These are phyloP conservation scores for Hymenoscyphus salicellus DNA, from an alignment of 2,329 filamentous ascomycete species.

Conservation along the genomic window DNA sequence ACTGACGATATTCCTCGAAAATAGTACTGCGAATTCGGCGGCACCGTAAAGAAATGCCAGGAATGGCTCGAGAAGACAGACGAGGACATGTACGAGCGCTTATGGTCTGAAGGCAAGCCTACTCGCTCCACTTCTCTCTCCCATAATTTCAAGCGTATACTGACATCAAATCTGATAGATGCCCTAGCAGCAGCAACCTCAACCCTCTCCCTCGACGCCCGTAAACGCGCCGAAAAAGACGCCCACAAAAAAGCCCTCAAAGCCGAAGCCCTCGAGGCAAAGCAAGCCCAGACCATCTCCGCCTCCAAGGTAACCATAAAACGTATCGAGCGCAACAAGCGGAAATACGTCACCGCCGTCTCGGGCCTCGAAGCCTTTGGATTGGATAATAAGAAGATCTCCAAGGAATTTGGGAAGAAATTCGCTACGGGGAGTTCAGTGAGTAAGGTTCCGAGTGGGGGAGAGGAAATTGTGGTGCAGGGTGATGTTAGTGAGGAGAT, in stretches of 20 bases:
- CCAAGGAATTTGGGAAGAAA: constrained; percentile 97
- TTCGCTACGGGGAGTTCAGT: constrained; percentile 93
- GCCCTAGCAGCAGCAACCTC: constrained; percentile 80
- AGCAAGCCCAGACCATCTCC: constrained; percentile 74
- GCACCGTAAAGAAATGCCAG: constrained; percentile 92
- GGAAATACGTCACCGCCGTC: constrained; percentile 94
- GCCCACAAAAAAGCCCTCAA: constrained; percentile 96
- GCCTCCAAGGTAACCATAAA: constrained; percentile 85
- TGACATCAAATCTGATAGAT: constrained; percentile 47
- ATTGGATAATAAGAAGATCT: constrained; percentile 89
- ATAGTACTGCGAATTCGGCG: constrained; percentile 98
- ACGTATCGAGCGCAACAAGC: constrained; percentile 96
- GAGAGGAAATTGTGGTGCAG: constrained; percentile 96
- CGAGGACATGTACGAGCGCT: constrained; percentile 66
- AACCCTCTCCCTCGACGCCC: constrained; percentile 82
- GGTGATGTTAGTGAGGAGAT: constrained; percentile 95
- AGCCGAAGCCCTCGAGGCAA: constrained; percentile 80
- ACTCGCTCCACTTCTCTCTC: neutral
- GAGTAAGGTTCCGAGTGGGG: constrained; percentile 79
- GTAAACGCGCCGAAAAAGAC: constrained; percentile 93
- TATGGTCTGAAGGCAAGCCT: constrained; percentile 82
- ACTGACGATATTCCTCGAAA: constrained; percentile 29
- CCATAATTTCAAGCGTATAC: neutral
- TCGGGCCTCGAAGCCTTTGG: constrained; percentile 86
- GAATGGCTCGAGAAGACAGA: constrained; percentile 85